Conservation (phyloP, 1,284 basidiomycete species). For the Ganoderma resinaceum region DNA sequence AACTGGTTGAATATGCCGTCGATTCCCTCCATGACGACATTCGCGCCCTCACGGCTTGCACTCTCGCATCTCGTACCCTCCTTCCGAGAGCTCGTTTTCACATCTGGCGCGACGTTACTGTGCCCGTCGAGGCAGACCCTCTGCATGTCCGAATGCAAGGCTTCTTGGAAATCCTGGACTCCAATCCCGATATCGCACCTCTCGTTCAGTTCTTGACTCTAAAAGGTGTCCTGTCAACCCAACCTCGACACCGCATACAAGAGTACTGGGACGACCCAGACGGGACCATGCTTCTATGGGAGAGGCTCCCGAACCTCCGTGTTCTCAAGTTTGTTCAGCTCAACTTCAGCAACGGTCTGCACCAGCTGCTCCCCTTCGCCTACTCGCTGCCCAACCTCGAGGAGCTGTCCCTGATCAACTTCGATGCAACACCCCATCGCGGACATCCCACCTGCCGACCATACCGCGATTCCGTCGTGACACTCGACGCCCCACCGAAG, state of each 20-base stretch:
- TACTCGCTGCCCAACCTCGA: neutral
- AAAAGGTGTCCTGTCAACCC: neutral
- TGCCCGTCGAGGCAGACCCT: neutral
- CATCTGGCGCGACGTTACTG: neutral
- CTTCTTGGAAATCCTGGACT: neutral
- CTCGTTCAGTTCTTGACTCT: neutral
- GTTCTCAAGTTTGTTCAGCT: neutral
- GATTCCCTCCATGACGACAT: neutral
- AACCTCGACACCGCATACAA: neutral
- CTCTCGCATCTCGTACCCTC: neutral
- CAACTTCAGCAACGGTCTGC: neutral
- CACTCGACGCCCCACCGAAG: neutral
- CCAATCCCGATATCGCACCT: neutral
- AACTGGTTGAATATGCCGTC: neutral
- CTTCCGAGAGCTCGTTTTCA: neutral
- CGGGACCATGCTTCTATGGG: neutral
- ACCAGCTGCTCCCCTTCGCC: neutral
- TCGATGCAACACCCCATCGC: neutral
- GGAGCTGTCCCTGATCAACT: neutral
- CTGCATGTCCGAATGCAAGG: neutral
- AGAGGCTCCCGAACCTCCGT: neutral
- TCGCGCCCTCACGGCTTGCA: neutral
- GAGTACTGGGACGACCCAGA: neutral
- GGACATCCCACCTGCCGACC: neutral
- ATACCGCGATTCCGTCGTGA: neutral